These are phyloP conservation scores for Scleromitrula shiraiana DNA, from an alignment of 2,329 filamentous ascomycete species.

Conservation along the genomic window DNA sequence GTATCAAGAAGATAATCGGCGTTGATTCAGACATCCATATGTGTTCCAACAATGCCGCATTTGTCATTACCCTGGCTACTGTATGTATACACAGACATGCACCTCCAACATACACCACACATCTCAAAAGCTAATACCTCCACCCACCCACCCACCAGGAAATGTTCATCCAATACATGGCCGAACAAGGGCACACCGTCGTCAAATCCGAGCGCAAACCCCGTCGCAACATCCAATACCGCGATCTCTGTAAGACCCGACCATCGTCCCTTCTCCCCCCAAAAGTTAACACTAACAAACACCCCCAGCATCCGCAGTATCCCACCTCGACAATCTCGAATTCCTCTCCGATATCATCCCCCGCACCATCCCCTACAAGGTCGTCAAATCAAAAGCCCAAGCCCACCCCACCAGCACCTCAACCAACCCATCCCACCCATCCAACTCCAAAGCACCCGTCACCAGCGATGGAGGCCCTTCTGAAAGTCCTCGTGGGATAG, in stretches of 20 bases:
- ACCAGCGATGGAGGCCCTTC: background rate
- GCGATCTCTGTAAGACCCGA: conserved; percentile 76
- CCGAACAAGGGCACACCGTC: conserved; percentile 76
- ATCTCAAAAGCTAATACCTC: conserved; percentile 8
- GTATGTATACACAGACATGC: conserved; percentile 37
- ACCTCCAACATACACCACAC: background rate
- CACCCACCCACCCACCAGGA: conserved; percentile 53
- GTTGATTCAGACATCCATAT: conserved; percentile 77
- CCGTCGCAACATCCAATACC: conserved; percentile 89
- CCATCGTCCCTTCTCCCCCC: background rate
- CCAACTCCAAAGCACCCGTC: background rate
- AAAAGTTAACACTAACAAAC: conserved; percentile 7
- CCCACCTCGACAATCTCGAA: conserved; percentile 86
- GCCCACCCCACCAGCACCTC: background rate
- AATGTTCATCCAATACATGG: conserved; percentile 90
- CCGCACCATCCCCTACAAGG: conserved; percentile 72
- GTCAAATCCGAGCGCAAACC: conserved; percentile 89
- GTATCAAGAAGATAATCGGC: conserved; percentile 91
- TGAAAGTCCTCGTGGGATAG: background rate
- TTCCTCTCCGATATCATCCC: conserved; percentile 90
- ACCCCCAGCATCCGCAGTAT: conserved; percentile 67
- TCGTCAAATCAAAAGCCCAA: conserved; percentile 62
- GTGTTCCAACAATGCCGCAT: conserved; percentile 90
- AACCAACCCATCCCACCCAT: background rate
- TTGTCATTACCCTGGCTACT: conserved; percentile 86